A percentile compares a stretch with the other conserved stretches of the same genome.
phyloP scores from a whole-genome alignment of 2,329 filamentous ascomycete species.

The Colletotrichum plurivorum region DNA sequence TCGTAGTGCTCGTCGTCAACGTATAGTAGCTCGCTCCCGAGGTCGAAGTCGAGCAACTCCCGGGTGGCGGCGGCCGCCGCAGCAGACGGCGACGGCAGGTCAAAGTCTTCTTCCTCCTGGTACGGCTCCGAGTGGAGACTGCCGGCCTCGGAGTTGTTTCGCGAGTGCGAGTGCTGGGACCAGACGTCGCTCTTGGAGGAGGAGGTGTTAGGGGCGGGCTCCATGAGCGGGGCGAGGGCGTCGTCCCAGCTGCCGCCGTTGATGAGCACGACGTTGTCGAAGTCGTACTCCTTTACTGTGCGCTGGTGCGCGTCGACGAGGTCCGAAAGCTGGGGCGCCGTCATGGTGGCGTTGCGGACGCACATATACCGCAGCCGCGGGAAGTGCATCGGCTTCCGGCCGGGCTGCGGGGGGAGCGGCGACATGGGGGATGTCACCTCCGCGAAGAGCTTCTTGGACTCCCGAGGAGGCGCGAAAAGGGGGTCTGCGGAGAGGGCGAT shows the following conservation, averaged over 20 bases:
- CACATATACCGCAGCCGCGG: constrained; percentile 77
- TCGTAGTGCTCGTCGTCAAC: constrained; percentile 45
- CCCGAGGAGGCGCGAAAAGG: constrained; percentile 71
- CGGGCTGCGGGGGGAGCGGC: constrained; percentile 67
- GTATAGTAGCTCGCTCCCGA: constrained; percentile 44
- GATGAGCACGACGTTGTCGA: constrained; percentile 80
- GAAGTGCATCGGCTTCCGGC: constrained; percentile 74
- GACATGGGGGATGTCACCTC: constrained; percentile 77
- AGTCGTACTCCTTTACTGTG: constrained; percentile 83
- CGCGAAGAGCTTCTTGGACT: constrained; percentile 71
- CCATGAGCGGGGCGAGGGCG: constrained; percentile 79
- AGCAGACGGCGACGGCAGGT: constrained; percentile 64
- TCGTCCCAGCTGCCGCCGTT: constrained; percentile 83
- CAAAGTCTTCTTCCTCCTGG: constrained; percentile 46
- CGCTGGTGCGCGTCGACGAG: constrained; percentile 78
- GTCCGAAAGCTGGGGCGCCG: constrained; percentile 77
- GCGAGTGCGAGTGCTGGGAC: constrained; percentile 57
- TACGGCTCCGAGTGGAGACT: constrained; percentile 45
- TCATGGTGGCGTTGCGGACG: constrained; percentile 80
- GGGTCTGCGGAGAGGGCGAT: constrained; percentile 79
- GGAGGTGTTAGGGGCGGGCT: constrained; percentile 50
- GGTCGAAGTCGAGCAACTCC: constrained; percentile 60
- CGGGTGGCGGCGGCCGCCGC: constrained; percentile 68
- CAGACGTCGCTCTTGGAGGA: constrained; percentile 56
- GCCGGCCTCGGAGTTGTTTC: constrained; percentile 50